Evolutionary conservation across 805 yeast genomes (phyloP).

Genomic region (Candida michaelii): DNA sequence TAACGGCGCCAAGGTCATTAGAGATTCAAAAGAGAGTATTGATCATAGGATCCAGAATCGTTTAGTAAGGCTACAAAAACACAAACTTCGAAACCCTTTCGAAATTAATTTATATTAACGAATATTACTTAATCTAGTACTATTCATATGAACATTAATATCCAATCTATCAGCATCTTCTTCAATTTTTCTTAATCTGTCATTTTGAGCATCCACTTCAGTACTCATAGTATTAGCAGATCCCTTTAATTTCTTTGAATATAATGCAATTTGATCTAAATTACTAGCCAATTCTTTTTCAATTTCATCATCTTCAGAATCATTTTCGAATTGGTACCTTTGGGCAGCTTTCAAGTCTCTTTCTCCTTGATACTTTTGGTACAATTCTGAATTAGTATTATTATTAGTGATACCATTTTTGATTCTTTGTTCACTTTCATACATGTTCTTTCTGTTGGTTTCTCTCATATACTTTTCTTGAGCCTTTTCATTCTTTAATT

Average conservation of each 20-base stretch:
- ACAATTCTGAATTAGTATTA: slow-evolving; percentile 35
- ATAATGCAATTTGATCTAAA: slow-evolving; percentile 70
- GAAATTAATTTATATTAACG: no score
- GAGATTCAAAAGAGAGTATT: no score
- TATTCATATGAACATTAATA: slow-evolving; percentile 76
- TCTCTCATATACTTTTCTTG: slow-evolving; percentile 65
- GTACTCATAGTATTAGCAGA: slow-evolving; percentile 71
- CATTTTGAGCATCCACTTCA: slow-evolving; percentile 79
- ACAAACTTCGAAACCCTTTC: no score
- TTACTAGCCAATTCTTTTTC: slow-evolving; percentile 85
- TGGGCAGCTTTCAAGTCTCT: slow-evolving; percentile 57
- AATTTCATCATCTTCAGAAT: slow-evolving; percentile 89
- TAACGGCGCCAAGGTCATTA: no score
- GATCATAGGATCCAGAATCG: no score
- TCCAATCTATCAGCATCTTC: slow-evolving; percentile 84
- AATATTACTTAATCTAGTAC: slow-evolving; percentile 61
- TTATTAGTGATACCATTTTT: slow-evolving; percentile 55
- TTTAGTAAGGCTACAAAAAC: no score
- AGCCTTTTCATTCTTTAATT: slow-evolving; percentile 58
- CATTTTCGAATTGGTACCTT: slow-evolving; percentile 81
- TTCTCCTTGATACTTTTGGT: slow-evolving; percentile 53
- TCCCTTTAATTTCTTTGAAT: slow-evolving; percentile 67
- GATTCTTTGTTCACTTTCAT: slow-evolving; percentile 67
- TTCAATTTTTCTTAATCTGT: slow-evolving; percentile 69
- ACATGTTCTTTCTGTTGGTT: slow-evolving; percentile 55